These are phyloP conservation scores for Aspergillus aculeatinus DNA, from an alignment of 2,329 filamentous ascomycete genomes.

Conservation along the genomic window DNA sequence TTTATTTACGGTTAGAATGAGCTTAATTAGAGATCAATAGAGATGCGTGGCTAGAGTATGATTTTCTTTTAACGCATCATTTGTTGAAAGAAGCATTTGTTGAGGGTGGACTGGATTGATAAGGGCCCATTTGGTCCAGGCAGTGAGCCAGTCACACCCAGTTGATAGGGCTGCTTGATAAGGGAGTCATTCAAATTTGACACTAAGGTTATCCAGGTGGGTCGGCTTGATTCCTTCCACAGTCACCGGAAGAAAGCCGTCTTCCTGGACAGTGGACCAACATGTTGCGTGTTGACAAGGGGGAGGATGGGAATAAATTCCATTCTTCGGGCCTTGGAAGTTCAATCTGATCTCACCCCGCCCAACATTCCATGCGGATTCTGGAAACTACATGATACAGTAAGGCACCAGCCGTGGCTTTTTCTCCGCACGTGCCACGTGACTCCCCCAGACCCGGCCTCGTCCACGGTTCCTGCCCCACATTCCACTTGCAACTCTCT, in stretches of 20 bases:
- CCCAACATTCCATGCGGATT: no score
- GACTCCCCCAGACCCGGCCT: conserved; percentile 13
- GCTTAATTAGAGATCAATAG: background rate
- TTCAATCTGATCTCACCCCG: no score
- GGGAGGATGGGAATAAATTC: no score
- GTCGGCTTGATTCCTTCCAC: background rate
- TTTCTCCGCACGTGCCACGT: conserved; percentile 19
- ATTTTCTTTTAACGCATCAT: background rate
- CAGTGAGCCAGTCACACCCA: conserved; percentile 4
- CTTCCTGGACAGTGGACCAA: background rate
- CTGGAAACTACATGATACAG: no score
- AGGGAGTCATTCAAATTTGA: background rate
- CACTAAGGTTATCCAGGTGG: background rate
- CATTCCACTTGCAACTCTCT: background rate
- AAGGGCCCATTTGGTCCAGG: background rate
- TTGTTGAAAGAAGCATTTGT: conserved; percentile 1
- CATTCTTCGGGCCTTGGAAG: no score
- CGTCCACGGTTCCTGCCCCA: background rate
- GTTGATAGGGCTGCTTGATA: conserved; percentile 1
- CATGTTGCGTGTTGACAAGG: no score
- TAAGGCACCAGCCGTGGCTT: no score
- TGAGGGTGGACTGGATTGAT: background rate
- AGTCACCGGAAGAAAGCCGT: background rate
- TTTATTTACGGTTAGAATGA: conserved; percentile 66
- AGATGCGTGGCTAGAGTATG: no score